Base-by-base conservation (phyloP, 2,329 filamentous ascomycete genomes). In the Rosellinia necatrix region DNA sequence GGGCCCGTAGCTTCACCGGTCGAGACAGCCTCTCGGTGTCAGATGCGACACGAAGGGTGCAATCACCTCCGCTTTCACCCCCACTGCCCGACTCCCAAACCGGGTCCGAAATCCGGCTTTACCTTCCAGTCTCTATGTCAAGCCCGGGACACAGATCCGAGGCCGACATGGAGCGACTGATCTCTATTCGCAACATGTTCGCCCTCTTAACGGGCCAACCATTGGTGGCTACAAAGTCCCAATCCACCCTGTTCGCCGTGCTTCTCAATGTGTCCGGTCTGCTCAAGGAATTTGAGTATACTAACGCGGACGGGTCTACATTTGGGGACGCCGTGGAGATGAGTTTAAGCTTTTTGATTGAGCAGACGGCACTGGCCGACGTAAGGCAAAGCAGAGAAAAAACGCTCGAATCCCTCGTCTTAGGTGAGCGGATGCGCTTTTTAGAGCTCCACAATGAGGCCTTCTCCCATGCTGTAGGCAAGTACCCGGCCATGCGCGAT, bases 381-480 rank as follows among this genome's bases (percentile, higher is more conserved):
- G 88, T 96, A 42, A 82, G 92, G 51, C 77, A 83, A 57, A 96
- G 90, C 70, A 83, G 88, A 22, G 91, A 96, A 69, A 96, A 94
- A 79, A 96, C 90, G 0, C 80, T 97, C 21, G 91, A 97, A 73
- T 90, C 88, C 0, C 81, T 97, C 42, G 82, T 97, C n/a, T 78
- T 99, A 9, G 92, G 90, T 53, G 93, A 99, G 74, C 84, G 84
- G 32, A 90, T 97, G 86, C 87, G 87, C 55, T 96, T 84, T 43
- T 84, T 88, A 66, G 81, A 87, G 6, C 81, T 99, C 2, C 97
- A 96, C 74, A 91, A 90, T 56, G 92, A 97, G 72, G 91, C 91
- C 0, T 97, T 97, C 68, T 86, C 92, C 4, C 94, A 97, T 71
- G 91, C 88, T 0, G 91, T 90, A 8, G 94, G 93, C 46, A 96